These are phyloP conservation scores for Boletus vermiculosoides DNA, from an alignment of 768 basidiomycete species.

Conservation along the genomic window DNA sequence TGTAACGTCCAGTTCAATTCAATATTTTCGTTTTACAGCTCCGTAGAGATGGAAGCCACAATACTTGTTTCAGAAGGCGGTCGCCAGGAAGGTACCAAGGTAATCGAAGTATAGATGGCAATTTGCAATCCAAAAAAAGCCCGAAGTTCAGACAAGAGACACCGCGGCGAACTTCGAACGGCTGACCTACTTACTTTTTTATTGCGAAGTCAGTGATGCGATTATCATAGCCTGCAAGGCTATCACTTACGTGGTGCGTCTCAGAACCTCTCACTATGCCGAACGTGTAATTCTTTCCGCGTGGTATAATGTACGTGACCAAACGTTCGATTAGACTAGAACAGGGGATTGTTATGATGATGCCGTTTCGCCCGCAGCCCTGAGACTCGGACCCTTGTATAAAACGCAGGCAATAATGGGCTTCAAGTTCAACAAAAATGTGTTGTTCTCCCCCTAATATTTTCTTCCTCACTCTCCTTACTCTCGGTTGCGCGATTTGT, in stretches of 20 bases:
- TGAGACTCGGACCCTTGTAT: slow-evolving; percentile 11
- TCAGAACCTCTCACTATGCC: slow-evolving; percentile 9
- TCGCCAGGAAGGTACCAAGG: slow-evolving; percentile 9
- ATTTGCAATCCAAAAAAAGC: slow-evolving; percentile 19
- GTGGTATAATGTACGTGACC: slow-evolving; percentile 3
- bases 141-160: slow-evolving; percentile 21
- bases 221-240: slow-evolving; percentile 20
- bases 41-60: slow-evolving; percentile 4
- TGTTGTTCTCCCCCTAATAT: background rate
- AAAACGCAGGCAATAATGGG: slow-evolving; percentile 6
- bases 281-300: slow-evolving; percentile 12
- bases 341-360: slow-evolving; percentile 12
- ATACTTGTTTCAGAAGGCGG: slow-evolving; percentile 16
- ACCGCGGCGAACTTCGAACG: slow-evolving; percentile 27
- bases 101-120: slow-evolving; percentile 18
- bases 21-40: slow-evolving; percentile 5
- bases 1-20: slow-evolving; percentile 21
- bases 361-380: slow-evolving; percentile 4
- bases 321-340: slow-evolving; percentile 1
- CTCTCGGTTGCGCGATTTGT: slow-evolving; percentile 13
- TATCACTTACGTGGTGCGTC: slow-evolving; percentile 28
- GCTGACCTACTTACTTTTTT: slow-evolving; percentile 7
- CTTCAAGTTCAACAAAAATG: slow-evolving; percentile 13
- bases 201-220: slow-evolving; percentile 13
- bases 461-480: slow-evolving; percentile 8